These are phyloP conservation scores for Phytopythium litorale DNA, from an alignment of 352 stramenopile genomes.

Conservation along the genomic window DNA sequence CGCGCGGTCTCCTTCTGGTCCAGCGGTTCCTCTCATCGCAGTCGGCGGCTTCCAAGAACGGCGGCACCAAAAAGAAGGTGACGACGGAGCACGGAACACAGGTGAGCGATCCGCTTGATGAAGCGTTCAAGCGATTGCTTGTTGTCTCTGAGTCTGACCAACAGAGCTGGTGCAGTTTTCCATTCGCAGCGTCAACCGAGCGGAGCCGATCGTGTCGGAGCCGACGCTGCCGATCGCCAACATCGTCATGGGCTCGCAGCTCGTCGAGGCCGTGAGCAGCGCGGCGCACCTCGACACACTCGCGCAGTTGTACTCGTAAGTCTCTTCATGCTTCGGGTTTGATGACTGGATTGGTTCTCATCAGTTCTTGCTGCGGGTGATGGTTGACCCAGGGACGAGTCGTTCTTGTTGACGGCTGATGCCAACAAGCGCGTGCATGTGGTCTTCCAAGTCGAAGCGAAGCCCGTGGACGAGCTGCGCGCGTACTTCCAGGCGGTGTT, in stretches of 20 bases:
- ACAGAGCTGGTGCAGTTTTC: constrained; percentile 27
- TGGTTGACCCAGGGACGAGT: constrained; percentile 39
- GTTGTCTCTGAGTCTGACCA: background rate
- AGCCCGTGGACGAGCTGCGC: constrained; percentile 59
- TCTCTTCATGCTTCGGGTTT: background rate
- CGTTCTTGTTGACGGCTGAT: constrained; percentile 46
- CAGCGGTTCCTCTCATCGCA: constrained; percentile 32
- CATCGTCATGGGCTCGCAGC: constrained; percentile 60
- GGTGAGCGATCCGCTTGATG: constrained; percentile 7
- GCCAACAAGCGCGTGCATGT: constrained; percentile 32
- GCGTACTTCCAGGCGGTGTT: constrained; percentile 70
- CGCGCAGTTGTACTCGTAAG: constrained; percentile 49
- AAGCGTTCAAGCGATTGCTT: too few species aligned
- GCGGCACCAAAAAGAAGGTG: constrained; percentile 21
- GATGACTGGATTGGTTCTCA: background rate
- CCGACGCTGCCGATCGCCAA: constrained; percentile 37
- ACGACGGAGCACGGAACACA: constrained; percentile 20
- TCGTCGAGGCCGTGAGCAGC: constrained; percentile 34
- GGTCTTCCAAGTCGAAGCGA: constrained; percentile 46
- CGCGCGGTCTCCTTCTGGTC: constrained; percentile 52
- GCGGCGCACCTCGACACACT: constrained; percentile 38
- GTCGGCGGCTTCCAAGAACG: background rate
- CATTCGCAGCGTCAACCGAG: constrained; percentile 56
- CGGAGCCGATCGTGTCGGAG: constrained; percentile 52
- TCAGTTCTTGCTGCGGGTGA: background rate